These are phyloP conservation scores for Pseudofabraea citricarpa DNA, from an alignment of 2,329 filamentous ascomycete genomes.

Conservation along the genomic window DNA sequence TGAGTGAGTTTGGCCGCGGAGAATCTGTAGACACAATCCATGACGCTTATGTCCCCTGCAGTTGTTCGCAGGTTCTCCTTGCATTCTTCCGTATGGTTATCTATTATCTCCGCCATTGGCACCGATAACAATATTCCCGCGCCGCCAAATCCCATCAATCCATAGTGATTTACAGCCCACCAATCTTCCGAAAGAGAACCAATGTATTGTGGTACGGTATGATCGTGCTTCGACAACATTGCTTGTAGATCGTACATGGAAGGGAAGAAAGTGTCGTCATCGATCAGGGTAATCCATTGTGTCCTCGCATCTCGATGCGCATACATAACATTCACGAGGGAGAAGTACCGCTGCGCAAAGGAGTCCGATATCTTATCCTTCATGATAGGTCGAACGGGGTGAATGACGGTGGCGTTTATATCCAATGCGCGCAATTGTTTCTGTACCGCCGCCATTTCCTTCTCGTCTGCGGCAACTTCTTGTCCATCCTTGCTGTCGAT, in stretches of 20 bases:
- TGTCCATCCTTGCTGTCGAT: constrained; percentile 19
- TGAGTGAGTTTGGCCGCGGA: constrained; percentile 21
- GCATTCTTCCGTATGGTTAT: constrained; percentile 21
- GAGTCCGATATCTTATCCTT: constrained; percentile 9
- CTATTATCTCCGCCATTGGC: constrained; percentile 19
- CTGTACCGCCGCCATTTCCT: constrained; percentile 20
- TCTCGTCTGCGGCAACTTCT: constrained; percentile 17
- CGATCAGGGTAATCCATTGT: constrained; percentile 23
- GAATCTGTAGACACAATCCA: constrained; percentile 24
- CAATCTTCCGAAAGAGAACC: constrained; percentile 25
- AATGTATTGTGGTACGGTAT: constrained; percentile 20
- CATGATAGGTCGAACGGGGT: constrained; percentile 16
- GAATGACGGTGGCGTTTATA: constrained; percentile 22
- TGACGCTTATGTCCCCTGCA: constrained; percentile 25
- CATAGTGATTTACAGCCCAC: constrained; percentile 27
- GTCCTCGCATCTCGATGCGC: constrained; percentile 32
- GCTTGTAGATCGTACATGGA: constrained; percentile 19
- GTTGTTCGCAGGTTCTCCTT: constrained; percentile 21
- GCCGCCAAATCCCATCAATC: constrained; percentile 27
- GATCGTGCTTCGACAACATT: constrained; percentile 28
- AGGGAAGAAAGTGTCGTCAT: constrained; percentile 30
- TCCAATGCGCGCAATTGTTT: constrained; percentile 18
- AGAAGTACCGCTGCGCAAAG: constrained; percentile 37
- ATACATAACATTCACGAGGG: constrained; percentile 36
- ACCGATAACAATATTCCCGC: constrained; percentile 24